Base-by-base conservation (phyloP, 148 eudicot genomes). In the Fagopyrum esculentum region DNA sequence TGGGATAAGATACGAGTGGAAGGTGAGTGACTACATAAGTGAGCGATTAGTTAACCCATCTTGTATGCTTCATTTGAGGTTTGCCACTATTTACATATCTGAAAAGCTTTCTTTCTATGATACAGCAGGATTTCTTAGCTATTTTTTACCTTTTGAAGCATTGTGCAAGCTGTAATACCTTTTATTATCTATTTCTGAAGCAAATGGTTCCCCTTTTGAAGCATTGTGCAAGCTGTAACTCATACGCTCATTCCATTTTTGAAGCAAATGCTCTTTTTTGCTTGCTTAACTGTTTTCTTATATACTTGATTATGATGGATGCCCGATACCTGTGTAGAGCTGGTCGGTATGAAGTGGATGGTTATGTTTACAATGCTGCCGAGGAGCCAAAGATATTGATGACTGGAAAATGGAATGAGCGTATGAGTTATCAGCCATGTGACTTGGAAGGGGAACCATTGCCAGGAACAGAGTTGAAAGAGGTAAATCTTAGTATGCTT, bases 401-500 rank as follows among this genome's bases (percentile, higher is more conserved):
- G 87, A 95, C 97, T n/a, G 97, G 99, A n/a, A 95, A 92, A 81
- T 95, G 99, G 96, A 95, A 84, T 64, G 92, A 95, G 79, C 87
- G 86, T 46, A 81, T 95, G 91, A 92, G 91, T 75, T 95, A 89
- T 83, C 99, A 95, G 80, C 96, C 87, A 69, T 95, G 99, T 84
- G 99, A 95, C 81, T 74, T 80, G 77, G 99, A 92, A 75, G 99
- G 99, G 60, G 99, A 95, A 78, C 97, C 99, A 69, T 84, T 89
- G 50, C 83, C 91, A 4, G 96, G 97, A 71, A 92, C 97, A 64
- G 88, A 92, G 64, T 74, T 92, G 74, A 95, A 92, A 85, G 97
- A 95, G 97, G 99, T 95, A 60, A 57, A 19, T 35, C 40, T 35
- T 35, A 56, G 8, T 57, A 19, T 57, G 63, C 29, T 22, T 57